A percentile compares a stretch with the other conserved stretches of the same genome.
phyloP scores from a whole-genome alignment of 2,329 filamentous ascomycete genomes.

The Grosmannia penicillata region DNA sequence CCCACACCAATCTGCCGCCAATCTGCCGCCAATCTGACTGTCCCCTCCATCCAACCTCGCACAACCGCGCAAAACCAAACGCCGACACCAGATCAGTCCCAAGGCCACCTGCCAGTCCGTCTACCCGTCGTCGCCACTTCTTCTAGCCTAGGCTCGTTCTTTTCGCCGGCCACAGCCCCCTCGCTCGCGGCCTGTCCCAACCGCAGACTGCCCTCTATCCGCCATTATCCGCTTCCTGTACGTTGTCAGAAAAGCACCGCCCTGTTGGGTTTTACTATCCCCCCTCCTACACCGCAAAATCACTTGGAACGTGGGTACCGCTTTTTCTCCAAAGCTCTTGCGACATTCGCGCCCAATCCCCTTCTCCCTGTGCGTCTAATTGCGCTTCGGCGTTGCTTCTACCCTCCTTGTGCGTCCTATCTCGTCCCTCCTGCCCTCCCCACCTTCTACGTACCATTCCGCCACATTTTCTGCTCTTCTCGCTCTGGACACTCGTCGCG shows the following conservation, averaged over 20 bases:
- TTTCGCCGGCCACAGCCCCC: too few relatives aligned
- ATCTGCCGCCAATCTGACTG: too few relatives aligned
- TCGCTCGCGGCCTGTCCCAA: too few relatives aligned
- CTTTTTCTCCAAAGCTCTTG: background rate
- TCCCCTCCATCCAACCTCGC: background rate
- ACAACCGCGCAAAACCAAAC: background rate
- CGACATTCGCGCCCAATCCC: slow-evolving; percentile 2
- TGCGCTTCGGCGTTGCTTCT: background rate
- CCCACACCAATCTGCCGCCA: too few relatives aligned
- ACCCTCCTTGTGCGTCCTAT: background rate
- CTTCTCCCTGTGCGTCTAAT: background rate
- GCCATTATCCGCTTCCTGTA: too few relatives aligned
- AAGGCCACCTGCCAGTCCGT: background rate
- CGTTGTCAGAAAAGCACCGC: too few relatives aligned
- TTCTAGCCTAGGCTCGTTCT: background rate
- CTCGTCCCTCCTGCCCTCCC: background rate
- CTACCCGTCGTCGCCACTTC: background rate
- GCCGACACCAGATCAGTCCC: background rate
- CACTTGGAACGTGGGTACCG: background rate
- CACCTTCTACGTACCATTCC: too few relatives aligned
- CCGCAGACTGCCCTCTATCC: too few relatives aligned
- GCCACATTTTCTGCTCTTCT: background rate
- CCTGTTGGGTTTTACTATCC: background rate
- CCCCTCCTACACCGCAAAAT: background rate
- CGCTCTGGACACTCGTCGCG: too few relatives aligned